Evolutionary conservation across 768 basidiomycete genomes (phyloP), one percentile per base, ranked within the genome.

Genomic region (Fomitopsis serialis): DNA sequence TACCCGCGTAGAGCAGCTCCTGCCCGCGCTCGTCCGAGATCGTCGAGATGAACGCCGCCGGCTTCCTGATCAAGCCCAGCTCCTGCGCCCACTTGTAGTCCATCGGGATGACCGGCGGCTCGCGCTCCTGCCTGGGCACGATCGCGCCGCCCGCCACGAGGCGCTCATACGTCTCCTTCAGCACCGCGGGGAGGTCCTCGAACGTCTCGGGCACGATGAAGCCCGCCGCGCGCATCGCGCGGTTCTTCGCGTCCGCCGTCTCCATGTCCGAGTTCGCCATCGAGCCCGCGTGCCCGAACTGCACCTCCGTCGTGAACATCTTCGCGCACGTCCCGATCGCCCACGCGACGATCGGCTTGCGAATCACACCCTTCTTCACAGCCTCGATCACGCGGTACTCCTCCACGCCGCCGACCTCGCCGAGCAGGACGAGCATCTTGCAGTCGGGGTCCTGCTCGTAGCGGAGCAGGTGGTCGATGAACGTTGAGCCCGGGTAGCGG

Each of bases 41-140:
- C 60, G 97, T 97, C 29, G 94, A 97, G 77, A 97, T 96, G 79
- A 96, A 97, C 2, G 97, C 94, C 36, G 96, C 95, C 19, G 95
- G 97, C 75, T 98, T 98, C 68, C 96, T 88, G 75, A 98, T 95
- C 67, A 99, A 85, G 53, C 96, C 96, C 52, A 98, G 86, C 75
- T 97, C 93, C 74, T 95, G 92, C 34, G 95, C 95, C 96, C 96
- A 98, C 79, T 98, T 98, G 85, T 98, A 99, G 75, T 99, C 96
- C 92, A 98, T 98, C n/a, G 96, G 96, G 68, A 98, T 98, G 53
- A 89, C 85, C 10, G 96, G 96, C 4, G 95, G 93, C 22, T 93
- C 90, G 51, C 84, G 76, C 77, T 99, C 96, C 35, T 72, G 62
- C 75, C 84, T 77, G 58, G 83, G 85, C 34, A 75, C 69, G 69